Percentiles rank a stretch among this genome's conserved stretches.
Conservation (phyloP, 306 rosid genomes). For the Astragalus membranaceus region DNA sequence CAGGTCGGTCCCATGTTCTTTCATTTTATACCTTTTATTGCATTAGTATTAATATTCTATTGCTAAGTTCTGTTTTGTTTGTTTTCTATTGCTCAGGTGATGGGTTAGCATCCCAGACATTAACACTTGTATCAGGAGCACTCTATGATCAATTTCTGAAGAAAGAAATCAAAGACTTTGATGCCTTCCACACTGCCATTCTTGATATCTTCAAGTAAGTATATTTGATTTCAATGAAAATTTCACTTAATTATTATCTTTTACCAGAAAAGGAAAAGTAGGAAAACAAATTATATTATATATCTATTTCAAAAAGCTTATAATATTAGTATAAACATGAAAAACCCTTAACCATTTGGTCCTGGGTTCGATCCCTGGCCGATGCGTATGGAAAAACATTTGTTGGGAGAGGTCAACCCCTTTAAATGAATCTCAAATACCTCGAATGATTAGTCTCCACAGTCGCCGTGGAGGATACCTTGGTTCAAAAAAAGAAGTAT, state of each 20-base stretch:
- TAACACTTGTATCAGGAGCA: conserved; percentile 10
- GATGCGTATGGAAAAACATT: too few species aligned
- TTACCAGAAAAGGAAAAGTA: too few species aligned
- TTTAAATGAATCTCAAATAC: too few species aligned
- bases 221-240: neutral
- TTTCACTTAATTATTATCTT: too few species aligned
- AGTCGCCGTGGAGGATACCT: too few species aligned
- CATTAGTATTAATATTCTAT: neutral
- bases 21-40: neutral
- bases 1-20: conserved; percentile 43
- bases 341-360: too few species aligned
- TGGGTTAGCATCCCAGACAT: conserved; percentile 14
- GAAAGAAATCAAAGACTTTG: neutral
- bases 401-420: too few species aligned
- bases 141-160: conserved; percentile 32
- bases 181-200: conserved; percentile 39
- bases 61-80: neutral
- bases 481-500: too few species aligned
- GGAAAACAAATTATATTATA: neutral
- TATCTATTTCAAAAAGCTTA: neutral
- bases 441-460: too few species aligned
- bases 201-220: conserved; percentile 61
- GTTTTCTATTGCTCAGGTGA: conserved; percentile 6
- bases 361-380: too few species aligned
- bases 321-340: too few species aligned